phyloP scores from a whole-genome alignment of 176 grass and related monocot genomes.

The Bonia amplexicaulis region DNA sequence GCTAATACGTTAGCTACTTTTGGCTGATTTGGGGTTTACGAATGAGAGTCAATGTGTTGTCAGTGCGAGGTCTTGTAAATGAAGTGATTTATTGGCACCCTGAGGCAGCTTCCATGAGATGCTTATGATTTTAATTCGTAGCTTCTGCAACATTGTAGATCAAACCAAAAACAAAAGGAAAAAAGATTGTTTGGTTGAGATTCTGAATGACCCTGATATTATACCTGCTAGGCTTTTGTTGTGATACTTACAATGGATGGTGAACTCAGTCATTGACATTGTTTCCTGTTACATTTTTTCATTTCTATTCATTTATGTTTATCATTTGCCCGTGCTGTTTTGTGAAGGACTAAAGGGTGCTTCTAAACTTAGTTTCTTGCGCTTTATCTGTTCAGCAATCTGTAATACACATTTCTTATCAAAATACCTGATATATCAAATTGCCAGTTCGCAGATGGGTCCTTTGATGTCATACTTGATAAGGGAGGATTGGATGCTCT shows the following conservation, averaged over 20 bases:
- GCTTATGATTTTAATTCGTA: background rate
- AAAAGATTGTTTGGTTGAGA: background rate
- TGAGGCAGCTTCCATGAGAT: background rate
- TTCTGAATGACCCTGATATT: background rate
- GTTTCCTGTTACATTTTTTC: background rate
- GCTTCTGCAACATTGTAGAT: background rate
- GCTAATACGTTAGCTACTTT: background rate
- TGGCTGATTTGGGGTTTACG: background rate
- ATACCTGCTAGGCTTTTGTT: background rate
- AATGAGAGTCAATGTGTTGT: background rate
- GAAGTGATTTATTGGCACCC: background rate
- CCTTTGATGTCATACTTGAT: slow-evolving; percentile 82
- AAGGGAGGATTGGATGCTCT: slow-evolving; percentile 98
- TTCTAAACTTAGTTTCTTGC: background rate
- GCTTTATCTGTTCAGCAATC: background rate
- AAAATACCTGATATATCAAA: slow-evolving; percentile 20
- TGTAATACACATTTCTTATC: background rate
- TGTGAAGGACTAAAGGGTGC: background rate
- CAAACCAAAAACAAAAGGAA: background rate
- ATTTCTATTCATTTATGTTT: background rate
- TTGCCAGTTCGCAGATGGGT: slow-evolving; percentile 74
- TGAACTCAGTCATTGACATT: background rate
- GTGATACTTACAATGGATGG: background rate
- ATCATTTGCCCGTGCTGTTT: background rate
- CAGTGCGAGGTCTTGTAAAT: background rate